Evolutionary conservation across 2,329 filamentous ascomycete species (phyloP).

Genomic region (Penicillium brasilianum): DNA sequence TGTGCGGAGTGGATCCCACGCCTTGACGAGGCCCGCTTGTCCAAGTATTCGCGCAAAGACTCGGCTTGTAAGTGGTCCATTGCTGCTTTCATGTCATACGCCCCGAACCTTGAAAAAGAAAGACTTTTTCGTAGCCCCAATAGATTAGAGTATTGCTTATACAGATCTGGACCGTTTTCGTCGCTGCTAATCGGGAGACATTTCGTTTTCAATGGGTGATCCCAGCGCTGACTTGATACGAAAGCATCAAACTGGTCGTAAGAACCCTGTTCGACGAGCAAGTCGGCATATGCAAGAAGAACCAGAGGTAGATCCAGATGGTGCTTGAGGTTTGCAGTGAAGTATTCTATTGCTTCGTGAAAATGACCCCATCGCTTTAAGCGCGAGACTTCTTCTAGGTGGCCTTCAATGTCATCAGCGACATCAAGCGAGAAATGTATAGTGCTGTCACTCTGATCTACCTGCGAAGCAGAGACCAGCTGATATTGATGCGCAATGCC

Average conservation of each 20-base stretch:
- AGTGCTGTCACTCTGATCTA: slow-evolving; percentile 10
- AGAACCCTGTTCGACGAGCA: slow-evolving; percentile 21
- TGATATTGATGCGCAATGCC: background rate
- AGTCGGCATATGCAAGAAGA: slow-evolving; percentile 21
- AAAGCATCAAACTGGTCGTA: slow-evolving; percentile 1
- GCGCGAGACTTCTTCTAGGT: slow-evolving; percentile 24
- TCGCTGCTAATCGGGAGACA: background rate
- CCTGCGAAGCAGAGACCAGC: background rate
- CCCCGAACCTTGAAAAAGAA: background rate
- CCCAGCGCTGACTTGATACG: background rate
- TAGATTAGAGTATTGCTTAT: background rate
- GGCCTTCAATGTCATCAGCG: slow-evolving; percentile 15
- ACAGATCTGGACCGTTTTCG: background rate
- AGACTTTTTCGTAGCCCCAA: background rate
- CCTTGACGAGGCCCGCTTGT: background rate
- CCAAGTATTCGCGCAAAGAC: background rate
- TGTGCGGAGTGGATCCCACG: background rate
- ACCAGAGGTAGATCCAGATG: slow-evolving; percentile 13
- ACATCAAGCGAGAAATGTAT: slow-evolving; percentile 16
- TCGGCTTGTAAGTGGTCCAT: background rate
- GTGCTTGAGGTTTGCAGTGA: slow-evolving; percentile 13
- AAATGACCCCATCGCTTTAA: slow-evolving; percentile 25
- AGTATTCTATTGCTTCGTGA: slow-evolving; percentile 19
- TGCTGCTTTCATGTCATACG: background rate
- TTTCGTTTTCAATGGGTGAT: background rate